Evolutionary conservation across 2,329 filamentous ascomycete species (phyloP), one percentile per base, ranked within the genome.

Genomic region (Dichotomopilus funicola): DNA sequence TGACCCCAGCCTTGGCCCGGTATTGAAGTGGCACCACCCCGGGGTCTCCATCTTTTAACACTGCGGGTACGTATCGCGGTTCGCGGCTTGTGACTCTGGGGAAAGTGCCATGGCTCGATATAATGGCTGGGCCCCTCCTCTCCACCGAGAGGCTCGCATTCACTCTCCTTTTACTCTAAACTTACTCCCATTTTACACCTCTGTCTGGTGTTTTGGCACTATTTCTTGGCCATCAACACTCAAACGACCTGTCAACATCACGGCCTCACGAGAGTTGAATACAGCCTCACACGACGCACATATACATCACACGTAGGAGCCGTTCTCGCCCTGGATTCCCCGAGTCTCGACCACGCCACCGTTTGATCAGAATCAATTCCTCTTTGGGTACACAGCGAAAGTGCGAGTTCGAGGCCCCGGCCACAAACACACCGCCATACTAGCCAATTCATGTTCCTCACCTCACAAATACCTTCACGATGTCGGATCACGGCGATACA

Each of bases 401-500:
- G 19, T 27, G 19, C 19, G 19, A 27, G 3, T 38, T 38, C 19
- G 13, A 31, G 54, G 44, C 54, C 41, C 43, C 45, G 52, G 49
- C 53, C 53, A 42, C 51, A n/a, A 7, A n/a, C 36, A 33, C 13
- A 48, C 11, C 19, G 3, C 19, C 19, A 27, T 27, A 27, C 3
- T 27, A 4, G 40, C 45, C 27, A 19, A 12, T 49, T 36, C 38
- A 49, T 42, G 52, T n/a, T 33, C 19, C 12, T 34, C 34, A 33
- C 37, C 46, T 27, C 41, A 45, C 49, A 7, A 27, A 33, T 3
- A 6, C 10, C 19, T 41, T 33, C 53, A 58, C 40, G 12, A 58
- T 58, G 56, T 58, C 56, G 8, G 56, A 58, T 34, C 27, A 51
- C 53, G 53, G 56, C 41, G 56, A 58, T 19, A 50, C 53, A 5